Evolutionary conservation across 2,329 filamentous ascomycete species (phyloP), one percentile per base, ranked within the genome.

Genomic region (Pseudocercospora vitis): DNA sequence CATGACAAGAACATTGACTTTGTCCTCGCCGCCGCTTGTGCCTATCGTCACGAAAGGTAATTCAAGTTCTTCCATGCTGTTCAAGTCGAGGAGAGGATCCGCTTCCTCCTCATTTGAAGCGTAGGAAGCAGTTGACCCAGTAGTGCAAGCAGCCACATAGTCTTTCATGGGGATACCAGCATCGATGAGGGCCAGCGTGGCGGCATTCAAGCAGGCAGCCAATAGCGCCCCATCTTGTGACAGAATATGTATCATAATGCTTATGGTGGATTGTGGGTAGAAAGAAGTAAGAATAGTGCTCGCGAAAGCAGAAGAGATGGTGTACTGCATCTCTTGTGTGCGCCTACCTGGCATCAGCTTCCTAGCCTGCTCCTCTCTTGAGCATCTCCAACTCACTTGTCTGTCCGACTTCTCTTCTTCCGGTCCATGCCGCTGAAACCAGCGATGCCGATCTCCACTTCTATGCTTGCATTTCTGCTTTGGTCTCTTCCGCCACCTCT

Each of bases 101-200:
- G 87, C 87, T 55, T 88, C 87, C 65, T 88, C 85, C 52, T 82
- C 82, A 55, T 79, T 76, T 56, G 66, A 67, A 3, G 81, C 77
- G 61, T 87, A 82, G 0, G 83, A 81, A 0, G 85, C 85, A 0
- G 87, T 89, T 11, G 86, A 88, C 3, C 91, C 94, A 0, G 90
- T 88, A 0, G 91, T 96, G 73, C 89, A 95, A 4, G 91, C 90
- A 18, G 86, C 85, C 2, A 97, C 82, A 69, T 96, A 95, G 68
- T 95, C 90, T 2, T 85, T 84, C 91, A 97, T 96, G 19, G 94
- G 94, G 16, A 99, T 87, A 48, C 94, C 94, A 0, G 94, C 94
- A 69, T 99, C 94, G 58, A 97, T 86, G 18, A 97, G 83, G 0
- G 94, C 94, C 9, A 99, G 82, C 0, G 92, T 96, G 0, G 88